A percentile compares a stretch with the other conserved stretches of the same genome.
Evolutionary conservation across 305 asterid species (phyloP).

Genomic region (Plantago rigida): DNA sequence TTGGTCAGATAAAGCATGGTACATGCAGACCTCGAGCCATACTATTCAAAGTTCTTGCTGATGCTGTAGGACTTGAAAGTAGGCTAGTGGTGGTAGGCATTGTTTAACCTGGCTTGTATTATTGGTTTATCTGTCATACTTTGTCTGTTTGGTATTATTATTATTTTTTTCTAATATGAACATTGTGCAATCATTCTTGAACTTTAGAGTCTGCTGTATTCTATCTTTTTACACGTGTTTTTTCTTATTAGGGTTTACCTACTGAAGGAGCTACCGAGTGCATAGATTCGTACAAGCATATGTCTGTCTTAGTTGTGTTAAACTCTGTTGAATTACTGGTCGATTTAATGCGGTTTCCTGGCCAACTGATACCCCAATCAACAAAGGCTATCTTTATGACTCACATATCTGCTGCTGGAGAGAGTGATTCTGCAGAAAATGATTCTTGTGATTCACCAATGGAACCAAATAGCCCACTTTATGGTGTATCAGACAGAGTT

Average conservation of each 20-base stretch:
- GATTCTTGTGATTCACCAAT: slow-evolving; percentile 98
- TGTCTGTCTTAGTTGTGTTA: slow-evolving; percentile 79
- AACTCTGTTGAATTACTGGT: slow-evolving; percentile 84
- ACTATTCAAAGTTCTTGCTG: slow-evolving; percentile 92
- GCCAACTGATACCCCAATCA: slow-evolving; percentile 85
- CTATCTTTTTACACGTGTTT: slow-evolving; percentile 22
- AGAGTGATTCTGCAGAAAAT: slow-evolving; percentile 99
- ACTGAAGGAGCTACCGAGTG: slow-evolving; percentile 77
- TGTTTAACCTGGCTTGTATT: not conserved
- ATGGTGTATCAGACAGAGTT: slow-evolving; percentile 68
- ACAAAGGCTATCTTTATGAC: slow-evolving; percentile 83
- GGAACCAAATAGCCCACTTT: slow-evolving; percentile 97
- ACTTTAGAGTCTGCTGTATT: slow-evolving; percentile 8
- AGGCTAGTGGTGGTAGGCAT: slow-evolving; percentile 79
- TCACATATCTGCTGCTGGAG: slow-evolving; percentile 94
- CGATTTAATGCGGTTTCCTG: slow-evolving; percentile 92
- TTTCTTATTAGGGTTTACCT: slow-evolving; percentile 74
- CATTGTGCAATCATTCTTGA: slow-evolving; percentile 15
- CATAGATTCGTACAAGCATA: slow-evolving; percentile 79
- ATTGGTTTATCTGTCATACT: too few relatives aligned
- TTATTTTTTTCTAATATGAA: not conserved
- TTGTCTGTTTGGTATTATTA: too few relatives aligned
- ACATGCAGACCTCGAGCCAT: slow-evolving; percentile 94
- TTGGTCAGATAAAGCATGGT: slow-evolving; percentile 87
- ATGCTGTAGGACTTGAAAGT: slow-evolving; percentile 90